Evolutionary conservation across 2,329 filamentous ascomycete species (phyloP).

Genomic region (Diatrype stigma): DNA sequence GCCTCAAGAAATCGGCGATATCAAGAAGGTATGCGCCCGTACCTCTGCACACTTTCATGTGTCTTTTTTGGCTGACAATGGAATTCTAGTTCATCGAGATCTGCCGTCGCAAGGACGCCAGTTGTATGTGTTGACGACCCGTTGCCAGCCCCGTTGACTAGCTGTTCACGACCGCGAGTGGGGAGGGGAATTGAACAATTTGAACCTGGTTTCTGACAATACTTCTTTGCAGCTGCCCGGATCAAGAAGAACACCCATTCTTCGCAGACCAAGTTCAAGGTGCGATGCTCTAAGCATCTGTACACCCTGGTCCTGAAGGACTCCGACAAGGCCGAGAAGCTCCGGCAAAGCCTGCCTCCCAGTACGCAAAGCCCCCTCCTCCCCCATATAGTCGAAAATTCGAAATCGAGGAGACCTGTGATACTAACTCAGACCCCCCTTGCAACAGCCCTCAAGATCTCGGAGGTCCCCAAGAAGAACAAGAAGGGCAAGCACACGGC

Average conservation of each 20-base stretch:
- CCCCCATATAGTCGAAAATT: background rate
- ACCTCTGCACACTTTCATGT: background rate
- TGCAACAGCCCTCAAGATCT: conserved; percentile 45
- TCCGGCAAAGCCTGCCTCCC: conserved; percentile 97
- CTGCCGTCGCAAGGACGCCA: conserved; percentile 98
- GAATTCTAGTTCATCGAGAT: conserved; percentile 92
- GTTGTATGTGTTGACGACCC: conserved; percentile 78
- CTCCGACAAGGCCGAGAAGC: conserved; percentile 99
- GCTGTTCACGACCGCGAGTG: no score
- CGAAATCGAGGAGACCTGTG: conserved; percentile 5
- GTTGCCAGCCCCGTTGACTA: no score
- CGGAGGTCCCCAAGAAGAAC: conserved; percentile 53
- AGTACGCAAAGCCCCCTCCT: conserved; percentile 57
- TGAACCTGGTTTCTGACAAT: conserved; percentile 26
- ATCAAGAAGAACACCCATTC: conserved; percentile 94
- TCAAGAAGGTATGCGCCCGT: conserved; percentile 67
- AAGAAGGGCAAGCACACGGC: conserved; percentile 40
- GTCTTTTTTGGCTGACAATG: conserved; percentile 25
- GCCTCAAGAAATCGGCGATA: conserved; percentile 97
- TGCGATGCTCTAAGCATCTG: conserved; percentile 92
- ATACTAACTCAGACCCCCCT: conserved; percentile 11
- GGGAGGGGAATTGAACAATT: background rate
- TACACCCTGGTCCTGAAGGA: conserved; percentile 99
- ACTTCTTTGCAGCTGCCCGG: conserved; percentile 61
- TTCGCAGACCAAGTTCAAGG: conserved; percentile 99